Conservation (phyloP, 805 yeast species). For the Starmera amethionina region DNA sequence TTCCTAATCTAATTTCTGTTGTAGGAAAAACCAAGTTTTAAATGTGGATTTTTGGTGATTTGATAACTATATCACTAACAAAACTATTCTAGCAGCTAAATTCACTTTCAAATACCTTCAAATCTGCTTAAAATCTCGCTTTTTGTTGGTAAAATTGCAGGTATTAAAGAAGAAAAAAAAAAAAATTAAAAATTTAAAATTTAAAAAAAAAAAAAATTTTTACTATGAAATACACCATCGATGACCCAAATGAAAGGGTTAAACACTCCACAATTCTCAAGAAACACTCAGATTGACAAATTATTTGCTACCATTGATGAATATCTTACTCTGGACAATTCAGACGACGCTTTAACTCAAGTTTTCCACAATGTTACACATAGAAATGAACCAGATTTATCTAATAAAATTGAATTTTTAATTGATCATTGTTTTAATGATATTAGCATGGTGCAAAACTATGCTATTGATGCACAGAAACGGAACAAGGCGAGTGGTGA, state of each 20-base stretch:
- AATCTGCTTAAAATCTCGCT: too few relatives aligned
- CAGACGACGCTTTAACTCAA: slow-evolving; percentile 7
- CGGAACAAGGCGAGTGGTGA: slow-evolving; percentile 2
- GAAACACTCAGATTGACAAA: slow-evolving; percentile 24
- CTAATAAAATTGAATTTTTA: neutral
- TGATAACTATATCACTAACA: too few relatives aligned
- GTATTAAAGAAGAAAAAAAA: too few relatives aligned
- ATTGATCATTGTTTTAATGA: slow-evolving; percentile 3
- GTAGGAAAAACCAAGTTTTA: too few relatives aligned
- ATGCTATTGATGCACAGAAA: slow-evolving; percentile 3
- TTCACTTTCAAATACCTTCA: too few relatives aligned
- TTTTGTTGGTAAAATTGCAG: too few relatives aligned
- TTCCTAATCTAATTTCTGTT: neutral
- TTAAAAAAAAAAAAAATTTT: too few relatives aligned
- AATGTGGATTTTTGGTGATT: neutral
- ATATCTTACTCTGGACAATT: slow-evolving; percentile 11
- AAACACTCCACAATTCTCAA: slow-evolving; percentile 21
- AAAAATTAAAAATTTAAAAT: too few relatives aligned
- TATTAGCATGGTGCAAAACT: slow-evolving; percentile 9
- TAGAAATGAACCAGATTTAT: neutral
- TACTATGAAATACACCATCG: too few relatives aligned
- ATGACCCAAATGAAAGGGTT: slow-evolving; percentile 8
- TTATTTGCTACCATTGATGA: slow-evolving; percentile 17
- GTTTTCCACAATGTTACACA: neutral
- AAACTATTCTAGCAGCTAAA: too few relatives aligned